These are phyloP conservation scores for Phytopythium sindhum DNA, from an alignment of 352 stramenopile species.

Conservation along the genomic window DNA sequence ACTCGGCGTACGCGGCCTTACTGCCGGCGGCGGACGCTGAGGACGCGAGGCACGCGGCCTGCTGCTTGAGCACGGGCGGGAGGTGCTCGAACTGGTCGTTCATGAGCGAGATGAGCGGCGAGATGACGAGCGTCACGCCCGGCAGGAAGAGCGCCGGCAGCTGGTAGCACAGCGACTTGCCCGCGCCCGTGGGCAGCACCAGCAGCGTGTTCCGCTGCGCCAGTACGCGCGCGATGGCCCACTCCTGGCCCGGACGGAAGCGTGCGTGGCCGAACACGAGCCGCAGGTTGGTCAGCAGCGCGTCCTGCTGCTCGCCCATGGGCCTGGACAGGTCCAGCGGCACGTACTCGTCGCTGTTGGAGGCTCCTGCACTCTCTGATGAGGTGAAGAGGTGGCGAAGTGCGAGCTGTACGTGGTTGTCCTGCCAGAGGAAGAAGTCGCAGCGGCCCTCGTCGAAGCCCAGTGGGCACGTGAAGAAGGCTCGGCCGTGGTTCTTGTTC, in stretches of 20 bases:
- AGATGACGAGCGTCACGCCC: constrained; percentile 92
- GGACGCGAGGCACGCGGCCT: constrained; percentile 53
- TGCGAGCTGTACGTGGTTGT: constrained; percentile 68
- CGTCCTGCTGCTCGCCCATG: constrained; percentile 38
- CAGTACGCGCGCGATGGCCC: constrained; percentile 79
- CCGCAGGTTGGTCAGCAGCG: constrained; percentile 64
- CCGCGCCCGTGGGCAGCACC: constrained; percentile 96
- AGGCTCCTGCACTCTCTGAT: not conserved
- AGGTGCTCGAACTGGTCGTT: constrained; percentile 90
- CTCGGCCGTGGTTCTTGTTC: constrained; percentile 72
- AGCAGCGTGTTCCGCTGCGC: constrained; percentile 74
- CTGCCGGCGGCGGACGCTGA: constrained; percentile 22
- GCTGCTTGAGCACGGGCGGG: constrained; percentile 50
- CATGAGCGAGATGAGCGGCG: constrained; percentile 92
- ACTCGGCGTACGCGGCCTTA: constrained; percentile 62
- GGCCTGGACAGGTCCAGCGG: constrained; percentile 48
- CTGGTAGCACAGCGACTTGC: constrained; percentile 99
- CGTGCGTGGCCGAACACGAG: constrained; percentile 83
- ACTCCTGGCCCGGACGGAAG: constrained; percentile 80
- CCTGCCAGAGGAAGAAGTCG: constrained; percentile 83
- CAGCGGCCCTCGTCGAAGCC: constrained; percentile 75
- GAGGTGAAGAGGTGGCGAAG: constrained; percentile 46
- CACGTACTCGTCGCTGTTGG: constrained; percentile 29
- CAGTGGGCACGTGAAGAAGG: constrained; percentile 72
- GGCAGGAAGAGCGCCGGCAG: constrained; percentile 83